These are phyloP conservation scores for Cucumis melo DNA, from an alignment of 306 rosid genomes.

Conservation along the genomic window DNA sequence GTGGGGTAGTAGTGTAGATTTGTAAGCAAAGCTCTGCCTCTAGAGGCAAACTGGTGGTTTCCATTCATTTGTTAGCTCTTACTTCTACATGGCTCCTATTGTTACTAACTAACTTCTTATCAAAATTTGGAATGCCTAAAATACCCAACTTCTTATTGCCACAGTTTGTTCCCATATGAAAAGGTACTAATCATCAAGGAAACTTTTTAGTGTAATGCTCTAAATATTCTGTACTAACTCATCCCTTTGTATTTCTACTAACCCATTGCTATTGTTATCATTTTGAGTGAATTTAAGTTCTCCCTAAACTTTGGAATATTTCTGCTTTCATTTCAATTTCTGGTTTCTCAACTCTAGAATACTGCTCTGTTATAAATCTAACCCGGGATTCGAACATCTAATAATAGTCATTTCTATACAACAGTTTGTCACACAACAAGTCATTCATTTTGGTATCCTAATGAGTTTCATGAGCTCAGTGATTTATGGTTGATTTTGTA, in stretches of 20 bases:
- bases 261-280: neutral
- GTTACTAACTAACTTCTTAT: neutral
- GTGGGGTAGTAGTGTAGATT: neutral
- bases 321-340: neutral
- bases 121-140: neutral
- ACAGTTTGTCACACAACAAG: no score
- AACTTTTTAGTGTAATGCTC: neutral
- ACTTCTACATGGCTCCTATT: neutral
- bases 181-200: neutral
- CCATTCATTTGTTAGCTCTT: neutral
- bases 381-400: neutral
- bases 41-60: neutral
- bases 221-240: neutral
- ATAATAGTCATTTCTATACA: no score
- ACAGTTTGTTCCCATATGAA: neutral
- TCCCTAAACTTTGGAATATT: neutral
- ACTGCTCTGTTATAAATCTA: neutral
- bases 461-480: no score
- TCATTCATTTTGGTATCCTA: no score
- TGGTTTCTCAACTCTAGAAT: neutral
- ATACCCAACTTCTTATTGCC: neutral
- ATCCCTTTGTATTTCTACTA: neutral
- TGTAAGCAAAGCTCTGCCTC: slow-evolving; percentile 1
- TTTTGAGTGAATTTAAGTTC: neutral
- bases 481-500: no score